Conservation (phyloP, 1,139 yeast species). For the Petasospora rhodanensis region DNA sequence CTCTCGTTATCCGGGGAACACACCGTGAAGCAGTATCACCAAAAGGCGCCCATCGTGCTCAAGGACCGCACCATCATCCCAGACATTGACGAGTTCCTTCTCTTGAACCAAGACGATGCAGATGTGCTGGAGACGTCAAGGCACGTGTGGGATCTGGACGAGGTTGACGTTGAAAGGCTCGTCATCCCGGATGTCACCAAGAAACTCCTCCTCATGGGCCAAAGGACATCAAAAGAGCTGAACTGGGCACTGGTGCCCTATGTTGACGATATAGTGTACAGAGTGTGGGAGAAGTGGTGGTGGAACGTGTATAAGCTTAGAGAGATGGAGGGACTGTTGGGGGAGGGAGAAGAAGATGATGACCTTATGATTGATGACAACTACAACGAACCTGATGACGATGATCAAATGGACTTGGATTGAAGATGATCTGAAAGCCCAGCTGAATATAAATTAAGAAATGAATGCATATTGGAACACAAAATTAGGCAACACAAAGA, state of each 20-base stretch:
- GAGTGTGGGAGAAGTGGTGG: conserved; percentile 17
- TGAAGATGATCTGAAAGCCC: too few relatives aligned
- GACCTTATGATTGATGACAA: conserved; percentile 11
- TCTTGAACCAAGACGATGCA: conserved; percentile 18
- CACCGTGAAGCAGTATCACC: conserved; percentile 3
- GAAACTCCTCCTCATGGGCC: conserved; percentile 13
- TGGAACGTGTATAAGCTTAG: conserved; percentile 12
- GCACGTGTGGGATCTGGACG: conserved; percentile 8
- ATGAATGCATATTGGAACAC: background rate
- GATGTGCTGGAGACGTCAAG: conserved; percentile 17
- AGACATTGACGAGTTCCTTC: conserved; percentile 18
- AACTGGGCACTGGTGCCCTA: conserved; percentile 9
- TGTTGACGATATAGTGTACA: conserved; percentile 3
- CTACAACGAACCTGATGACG: background rate
- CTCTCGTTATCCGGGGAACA: conserved; percentile 4
- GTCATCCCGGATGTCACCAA: conserved; percentile 12
- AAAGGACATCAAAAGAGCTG: conserved; percentile 13
- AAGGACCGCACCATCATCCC: too few relatives aligned
- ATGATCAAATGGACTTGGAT: background rate
- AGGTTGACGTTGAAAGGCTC: conserved; percentile 2
- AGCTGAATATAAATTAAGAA: too few relatives aligned
- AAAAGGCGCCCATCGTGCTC: too few relatives aligned
- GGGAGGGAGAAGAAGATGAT: conserved; percentile 8
- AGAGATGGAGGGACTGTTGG: conserved; percentile 11
- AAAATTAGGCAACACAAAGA: background rate